phyloP scores from a whole-genome alignment of 106 monocot species.

The Apostasia ramifera region DNA sequence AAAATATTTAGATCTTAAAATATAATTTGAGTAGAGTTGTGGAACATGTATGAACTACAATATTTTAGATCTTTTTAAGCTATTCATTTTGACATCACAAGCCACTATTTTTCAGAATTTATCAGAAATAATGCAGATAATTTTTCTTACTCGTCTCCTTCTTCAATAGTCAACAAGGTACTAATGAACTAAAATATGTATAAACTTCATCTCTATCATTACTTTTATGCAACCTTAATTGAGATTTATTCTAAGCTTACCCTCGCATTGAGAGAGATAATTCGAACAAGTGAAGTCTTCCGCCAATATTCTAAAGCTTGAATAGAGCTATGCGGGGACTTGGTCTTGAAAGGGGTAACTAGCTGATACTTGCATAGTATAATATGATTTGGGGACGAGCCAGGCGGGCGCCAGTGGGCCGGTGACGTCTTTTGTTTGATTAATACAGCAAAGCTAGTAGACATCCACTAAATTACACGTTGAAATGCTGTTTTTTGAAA shows the following conservation, averaged over 20 bases:
- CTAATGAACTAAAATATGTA: conserved; percentile 3
- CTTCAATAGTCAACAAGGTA: conserved; percentile 25
- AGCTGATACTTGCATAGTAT: no score
- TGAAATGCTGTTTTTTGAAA: no score
- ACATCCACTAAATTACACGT: no score
- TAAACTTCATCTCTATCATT: neutral
- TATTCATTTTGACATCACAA: neutral
- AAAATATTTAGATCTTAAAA: no score
- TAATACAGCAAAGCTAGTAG: no score
- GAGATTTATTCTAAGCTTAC: neutral
- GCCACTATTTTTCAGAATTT: conserved; percentile 20
- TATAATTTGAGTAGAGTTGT: no score
- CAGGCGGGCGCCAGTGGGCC: no score
- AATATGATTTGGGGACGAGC: no score
- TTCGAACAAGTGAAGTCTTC: conserved; percentile 34
- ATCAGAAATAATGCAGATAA: conserved; percentile 30
- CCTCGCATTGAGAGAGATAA: conserved; percentile 3
- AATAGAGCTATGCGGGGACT: conserved; percentile 29
- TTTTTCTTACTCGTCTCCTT: conserved; percentile 42
- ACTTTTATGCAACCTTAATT: neutral
- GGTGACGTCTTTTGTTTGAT: no score
- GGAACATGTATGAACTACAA: no score
- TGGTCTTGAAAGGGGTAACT: conserved; percentile 20
- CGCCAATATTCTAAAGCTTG: conserved; percentile 42
- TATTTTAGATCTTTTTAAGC: no score